These are phyloP conservation scores for Myochromella boudieri DNA, from an alignment of 768 basidiomycete species.

Conservation along the genomic window DNA sequence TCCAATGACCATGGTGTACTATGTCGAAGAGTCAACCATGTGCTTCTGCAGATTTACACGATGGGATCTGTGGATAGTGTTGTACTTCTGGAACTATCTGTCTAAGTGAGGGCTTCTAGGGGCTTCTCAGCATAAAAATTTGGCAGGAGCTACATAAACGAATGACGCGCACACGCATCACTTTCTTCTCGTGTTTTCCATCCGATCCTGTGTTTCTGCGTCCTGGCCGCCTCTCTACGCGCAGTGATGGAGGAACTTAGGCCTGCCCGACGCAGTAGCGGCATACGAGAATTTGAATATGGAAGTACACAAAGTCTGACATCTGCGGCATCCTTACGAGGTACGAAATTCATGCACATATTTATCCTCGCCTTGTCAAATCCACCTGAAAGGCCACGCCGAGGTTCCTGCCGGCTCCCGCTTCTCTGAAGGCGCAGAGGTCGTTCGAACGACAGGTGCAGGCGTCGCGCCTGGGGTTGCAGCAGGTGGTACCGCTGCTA, in stretches of 20 bases:
- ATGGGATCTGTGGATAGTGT: conserved; percentile 19
- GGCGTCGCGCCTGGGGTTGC: conserved; percentile 15
- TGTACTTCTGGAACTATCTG: conserved; percentile 1
- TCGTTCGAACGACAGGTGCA: conserved; percentile 22
- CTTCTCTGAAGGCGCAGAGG: conserved; percentile 22
- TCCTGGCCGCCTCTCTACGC: conserved; percentile 11
- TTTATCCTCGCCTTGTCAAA: not conserved
- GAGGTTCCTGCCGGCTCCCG: conserved; percentile 29
- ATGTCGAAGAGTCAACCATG: conserved; percentile 21
- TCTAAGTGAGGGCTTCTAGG: too few species aligned
- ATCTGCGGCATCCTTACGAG: conserved; percentile 34
- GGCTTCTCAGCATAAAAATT: too few species aligned
- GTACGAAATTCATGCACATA: conserved; percentile 18
- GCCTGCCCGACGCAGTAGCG: conserved; percentile 35
- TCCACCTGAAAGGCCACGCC: conserved; percentile 28
- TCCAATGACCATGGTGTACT: conserved; percentile 21
- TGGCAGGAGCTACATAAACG: conserved; percentile 14
- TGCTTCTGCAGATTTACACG: conserved; percentile 20
- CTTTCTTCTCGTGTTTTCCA: conserved; percentile 17
- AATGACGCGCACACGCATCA: conserved; percentile 5
- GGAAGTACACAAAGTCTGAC: conserved; percentile 28
- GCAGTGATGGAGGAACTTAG: conserved; percentile 34
- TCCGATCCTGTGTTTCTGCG: conserved; percentile 11
- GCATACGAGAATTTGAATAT: conserved; percentile 28
- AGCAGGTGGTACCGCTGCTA: conserved; percentile 13